These are phyloP conservation scores for Scutellaria minor DNA, from an alignment of 257 asterid genomes.

Conservation along the genomic window DNA sequence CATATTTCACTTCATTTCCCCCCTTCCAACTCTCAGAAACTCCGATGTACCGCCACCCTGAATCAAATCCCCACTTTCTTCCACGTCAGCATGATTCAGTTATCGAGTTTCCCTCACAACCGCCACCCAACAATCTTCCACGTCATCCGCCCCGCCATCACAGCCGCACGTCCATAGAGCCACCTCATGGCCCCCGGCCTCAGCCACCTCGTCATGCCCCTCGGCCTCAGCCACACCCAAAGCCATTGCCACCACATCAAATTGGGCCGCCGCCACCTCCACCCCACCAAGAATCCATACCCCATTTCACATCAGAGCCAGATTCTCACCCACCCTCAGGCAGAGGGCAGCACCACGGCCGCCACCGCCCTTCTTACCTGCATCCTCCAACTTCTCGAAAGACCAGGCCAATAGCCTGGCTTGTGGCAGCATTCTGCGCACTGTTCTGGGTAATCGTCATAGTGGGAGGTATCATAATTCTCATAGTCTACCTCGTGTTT, in stretches of 20 bases:
- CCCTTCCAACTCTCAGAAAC: conserved; percentile 14
- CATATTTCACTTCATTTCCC: conserved; percentile 22
- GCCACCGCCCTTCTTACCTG: conserved; percentile 32
- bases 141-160: conserved; percentile 25
- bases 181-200: conserved; percentile 32
- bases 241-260: conserved; percentile 29
- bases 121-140: conserved; percentile 18
- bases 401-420: conserved; percentile 75
- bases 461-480: conserved; percentile 69
- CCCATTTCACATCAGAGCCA: conserved; percentile 18
- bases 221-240: conserved; percentile 17
- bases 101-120: conserved; percentile 42
- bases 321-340: conserved; percentile 18
- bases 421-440: conserved; percentile 70
- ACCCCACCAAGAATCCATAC: conserved; percentile 28
- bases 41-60: conserved; percentile 46
- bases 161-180: conserved; percentile 33
- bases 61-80: conserved; percentile 53
- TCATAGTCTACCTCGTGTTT: conserved; percentile 71
- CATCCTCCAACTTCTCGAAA: conserved; percentile 37
- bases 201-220: conserved; percentile 35
- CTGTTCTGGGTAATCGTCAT: conserved; percentile 86
- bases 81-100: conserved; percentile 42
- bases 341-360: conserved; percentile 19
- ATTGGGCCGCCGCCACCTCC: conserved; percentile 6